phyloP scores from a whole-genome alignment of 163 green algal species.

The Volvox carteri region DNA sequence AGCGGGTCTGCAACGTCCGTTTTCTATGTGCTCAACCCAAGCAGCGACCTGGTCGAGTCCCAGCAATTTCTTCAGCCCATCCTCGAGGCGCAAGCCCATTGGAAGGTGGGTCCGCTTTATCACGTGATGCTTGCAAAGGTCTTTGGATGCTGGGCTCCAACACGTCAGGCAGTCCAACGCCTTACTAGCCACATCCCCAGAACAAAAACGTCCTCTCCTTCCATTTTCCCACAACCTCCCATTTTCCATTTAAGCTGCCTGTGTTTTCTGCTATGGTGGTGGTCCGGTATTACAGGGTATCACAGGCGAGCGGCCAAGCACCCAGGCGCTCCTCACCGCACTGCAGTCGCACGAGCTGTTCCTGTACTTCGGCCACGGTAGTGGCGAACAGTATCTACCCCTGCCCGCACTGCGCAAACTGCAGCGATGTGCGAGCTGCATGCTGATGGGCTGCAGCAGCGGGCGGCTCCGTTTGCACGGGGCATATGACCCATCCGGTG shows the following conservation, averaged over 20 bases:
- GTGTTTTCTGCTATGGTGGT: no score
- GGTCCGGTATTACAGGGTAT: constrained; percentile 82
- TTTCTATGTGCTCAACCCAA: constrained; percentile 93
- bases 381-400: constrained; percentile 92
- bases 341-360: constrained; percentile 85
- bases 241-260: no score
- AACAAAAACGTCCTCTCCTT: no score
- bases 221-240: no score
- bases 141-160: no score
- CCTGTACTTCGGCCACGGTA: constrained; percentile 96
- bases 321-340: constrained; percentile 66
- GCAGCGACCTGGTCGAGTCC: constrained; percentile 87
- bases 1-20: constrained; percentile 37
- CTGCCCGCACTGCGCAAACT: constrained; percentile 75
- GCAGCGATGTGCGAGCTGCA: constrained; percentile 72
- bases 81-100: constrained; percentile 79
- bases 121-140: no score
- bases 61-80: constrained; percentile 86
- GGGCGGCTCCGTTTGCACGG: constrained; percentile 79
- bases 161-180: no score
- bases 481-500: constrained; percentile 83
- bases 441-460: constrained; percentile 97
- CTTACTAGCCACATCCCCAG: no score
- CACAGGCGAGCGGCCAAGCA: constrained; percentile 67
- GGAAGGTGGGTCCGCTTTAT: constrained; percentile 85